phyloP scores from a whole-genome alignment of 805 yeast genomes.

The Wickerhamomyces bisporus region DNA sequence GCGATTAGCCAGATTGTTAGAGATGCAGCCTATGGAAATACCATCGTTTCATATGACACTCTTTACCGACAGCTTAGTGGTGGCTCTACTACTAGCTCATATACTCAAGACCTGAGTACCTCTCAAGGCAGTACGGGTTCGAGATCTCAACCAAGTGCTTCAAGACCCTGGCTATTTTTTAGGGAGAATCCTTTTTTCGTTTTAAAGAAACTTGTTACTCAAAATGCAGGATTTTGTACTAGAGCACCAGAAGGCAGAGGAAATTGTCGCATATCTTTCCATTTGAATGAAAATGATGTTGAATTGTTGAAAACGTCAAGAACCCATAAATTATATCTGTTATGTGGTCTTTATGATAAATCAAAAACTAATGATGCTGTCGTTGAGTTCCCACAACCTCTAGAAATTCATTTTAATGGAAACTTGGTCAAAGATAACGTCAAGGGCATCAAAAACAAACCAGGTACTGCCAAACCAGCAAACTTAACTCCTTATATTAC shows the following conservation, averaged over 20 bases:
- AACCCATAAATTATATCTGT: slow-evolving; percentile 39
- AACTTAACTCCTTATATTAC: slow-evolving; percentile 55
- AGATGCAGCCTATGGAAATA: slow-evolving; percentile 28
- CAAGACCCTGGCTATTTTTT: slow-evolving; percentile 42
- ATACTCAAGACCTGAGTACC: slow-evolving; percentile 1
- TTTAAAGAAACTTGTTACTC: slow-evolving; percentile 41
- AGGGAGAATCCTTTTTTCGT: slow-evolving; percentile 52
- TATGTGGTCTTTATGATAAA: slow-evolving; percentile 45
- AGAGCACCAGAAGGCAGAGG: slow-evolving; percentile 42
- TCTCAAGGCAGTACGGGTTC: slow-evolving; percentile 5
- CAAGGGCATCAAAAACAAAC: slow-evolving; percentile 69
- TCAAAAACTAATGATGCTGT: slow-evolving; percentile 24
- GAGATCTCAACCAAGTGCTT: slow-evolving; percentile 12
- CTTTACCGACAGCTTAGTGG: slow-evolving; percentile 12
- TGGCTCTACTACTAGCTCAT: not conserved
- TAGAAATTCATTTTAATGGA: slow-evolving; percentile 62
- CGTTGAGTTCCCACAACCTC: slow-evolving; percentile 65
- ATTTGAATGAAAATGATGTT: slow-evolving; percentile 38
- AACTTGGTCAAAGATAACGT: slow-evolving; percentile 45
- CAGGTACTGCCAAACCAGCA: slow-evolving; percentile 80
- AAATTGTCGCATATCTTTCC: slow-evolving; percentile 37
- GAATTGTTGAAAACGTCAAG: slow-evolving; percentile 28
- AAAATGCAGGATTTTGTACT: slow-evolving; percentile 40
- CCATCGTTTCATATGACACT: slow-evolving; percentile 34
- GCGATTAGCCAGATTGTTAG: slow-evolving; percentile 42